These are phyloP conservation scores for Dissophora globulifera DNA, from an alignment of 192 early-diverging fungal species.

Conservation along the genomic window DNA sequence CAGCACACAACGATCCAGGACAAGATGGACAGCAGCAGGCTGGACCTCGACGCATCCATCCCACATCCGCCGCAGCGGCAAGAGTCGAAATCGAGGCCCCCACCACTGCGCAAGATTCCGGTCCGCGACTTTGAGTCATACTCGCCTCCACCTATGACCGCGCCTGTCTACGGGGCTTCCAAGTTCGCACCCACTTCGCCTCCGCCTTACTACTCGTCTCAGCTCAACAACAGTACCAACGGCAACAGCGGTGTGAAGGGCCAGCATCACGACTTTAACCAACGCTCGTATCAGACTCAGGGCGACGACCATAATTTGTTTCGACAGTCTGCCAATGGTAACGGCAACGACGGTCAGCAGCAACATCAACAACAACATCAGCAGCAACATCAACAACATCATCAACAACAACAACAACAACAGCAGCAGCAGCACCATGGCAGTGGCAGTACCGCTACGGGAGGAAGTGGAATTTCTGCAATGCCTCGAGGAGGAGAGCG, in stretches of 20 bases:
- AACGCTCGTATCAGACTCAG: conserved; percentile 1
- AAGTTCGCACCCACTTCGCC: conserved; percentile 34
- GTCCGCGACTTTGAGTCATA: conserved; percentile 42
- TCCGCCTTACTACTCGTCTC: conserved; percentile 18
- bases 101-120: conserved; percentile 41
- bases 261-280: not conserved
- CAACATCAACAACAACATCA: conserved; percentile 3
- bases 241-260: not conserved
- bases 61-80: conserved; percentile 9
- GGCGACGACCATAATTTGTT: not conserved
- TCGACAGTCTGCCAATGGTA: no score
- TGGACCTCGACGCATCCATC: conserved; percentile 31
- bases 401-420: conserved; percentile 15
- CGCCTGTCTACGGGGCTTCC: conserved; percentile 35
- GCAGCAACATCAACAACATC: conserved; percentile 5
- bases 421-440: conserved; percentile 11
- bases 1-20: conserved; percentile 1
- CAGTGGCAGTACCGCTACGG: conserved; percentile 12
- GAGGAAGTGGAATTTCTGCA: conserved; percentile 18
- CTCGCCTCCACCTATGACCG: conserved; percentile 46
- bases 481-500: conserved; percentile 22
- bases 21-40: conserved; percentile 21
- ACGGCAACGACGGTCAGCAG: not conserved
- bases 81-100: conserved; percentile 20
- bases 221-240: conserved; percentile 9